These are phyloP conservation scores for Penicillium crystallinum DNA, from an alignment of 495 filamentous ascomycete species.

Conservation along the genomic window DNA sequence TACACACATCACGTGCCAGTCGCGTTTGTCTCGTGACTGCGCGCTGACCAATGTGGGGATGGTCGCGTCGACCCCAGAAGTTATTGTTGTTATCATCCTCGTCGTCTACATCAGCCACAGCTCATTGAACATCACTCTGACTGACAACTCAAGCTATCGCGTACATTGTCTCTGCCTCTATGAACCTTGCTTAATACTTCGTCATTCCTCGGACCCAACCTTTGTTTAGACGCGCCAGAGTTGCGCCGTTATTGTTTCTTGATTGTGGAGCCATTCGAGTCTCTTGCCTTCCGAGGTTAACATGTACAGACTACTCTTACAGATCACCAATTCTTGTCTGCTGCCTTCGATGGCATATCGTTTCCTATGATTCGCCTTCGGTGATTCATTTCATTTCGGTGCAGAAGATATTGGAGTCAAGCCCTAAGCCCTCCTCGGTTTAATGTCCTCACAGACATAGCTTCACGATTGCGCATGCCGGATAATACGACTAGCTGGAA, in stretches of 20 bases:
- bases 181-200: slow-evolving; percentile 8
- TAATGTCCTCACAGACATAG: slow-evolving; percentile 23
- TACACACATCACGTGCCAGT: background rate
- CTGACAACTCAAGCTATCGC: background rate
- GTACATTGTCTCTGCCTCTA: background rate
- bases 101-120: slow-evolving; percentile 18
- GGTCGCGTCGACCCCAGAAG: slow-evolving; percentile 1
- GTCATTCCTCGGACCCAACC: slow-evolving; percentile 19
- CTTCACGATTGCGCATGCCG: slow-evolving; percentile 38
- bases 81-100: slow-evolving; percentile 17
- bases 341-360: slow-evolving; percentile 13
- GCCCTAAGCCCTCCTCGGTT: slow-evolving; percentile 40
- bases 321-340: slow-evolving; percentile 20
- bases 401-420: slow-evolving; percentile 32
- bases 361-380: background rate
- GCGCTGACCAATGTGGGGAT: slow-evolving; percentile 2
- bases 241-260: slow-evolving; percentile 10
- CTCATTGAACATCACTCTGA: background rate
- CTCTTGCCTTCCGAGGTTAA: slow-evolving; percentile 29
- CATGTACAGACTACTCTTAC: slow-evolving; percentile 32
- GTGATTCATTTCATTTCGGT: background rate
- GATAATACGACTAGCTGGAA: slow-evolving; percentile 30
- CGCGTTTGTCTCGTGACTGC: slow-evolving; percentile 22
- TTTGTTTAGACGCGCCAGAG: slow-evolving; percentile 16
- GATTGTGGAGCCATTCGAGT: slow-evolving; percentile 19